Conservation (phyloP, 768 basidiomycete genomes). For the Boletellus emodensis region DNA sequence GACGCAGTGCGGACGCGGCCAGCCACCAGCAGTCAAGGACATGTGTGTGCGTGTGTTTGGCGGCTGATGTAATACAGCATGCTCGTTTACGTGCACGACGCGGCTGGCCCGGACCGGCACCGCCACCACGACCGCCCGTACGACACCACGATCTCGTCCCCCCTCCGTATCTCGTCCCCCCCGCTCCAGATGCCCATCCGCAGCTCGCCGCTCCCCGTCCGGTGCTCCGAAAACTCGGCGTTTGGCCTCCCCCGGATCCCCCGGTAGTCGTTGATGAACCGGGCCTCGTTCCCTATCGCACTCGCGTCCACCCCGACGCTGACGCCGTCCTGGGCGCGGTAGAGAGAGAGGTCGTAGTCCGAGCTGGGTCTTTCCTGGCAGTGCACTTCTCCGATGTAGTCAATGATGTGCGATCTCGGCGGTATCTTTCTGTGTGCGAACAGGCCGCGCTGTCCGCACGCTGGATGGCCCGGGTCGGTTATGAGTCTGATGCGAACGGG, state of each 20-base stretch:
- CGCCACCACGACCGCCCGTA: conserved; percentile 89
- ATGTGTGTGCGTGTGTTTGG: conserved; percentile 18
- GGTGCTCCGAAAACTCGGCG: conserved; percentile 60
- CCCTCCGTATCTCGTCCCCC: conserved; percentile 57
- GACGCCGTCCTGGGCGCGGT: conserved; percentile 47
- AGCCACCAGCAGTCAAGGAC: neutral
- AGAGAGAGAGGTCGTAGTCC: conserved; percentile 88
- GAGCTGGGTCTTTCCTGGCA: conserved; percentile 65
- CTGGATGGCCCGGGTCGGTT: conserved; percentile 60
- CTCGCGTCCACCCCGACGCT: conserved; percentile 78
- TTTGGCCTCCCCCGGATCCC: conserved; percentile 70
- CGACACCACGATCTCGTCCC: conserved; percentile 81
- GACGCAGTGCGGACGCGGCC: neutral
- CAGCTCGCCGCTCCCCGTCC: conserved; percentile 54
- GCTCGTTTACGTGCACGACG: neutral
- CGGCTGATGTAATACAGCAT: conserved; percentile 32
- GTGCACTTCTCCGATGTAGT: conserved; percentile 85
- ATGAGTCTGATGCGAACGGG: conserved; percentile 58
- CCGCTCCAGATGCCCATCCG: conserved; percentile 76
- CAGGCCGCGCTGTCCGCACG: conserved; percentile 72
- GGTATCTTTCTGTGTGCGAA: conserved; percentile 74
- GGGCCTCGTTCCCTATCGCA: conserved; percentile 75
- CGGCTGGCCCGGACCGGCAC: conserved; percentile 15
- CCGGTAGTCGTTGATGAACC: conserved; percentile 90
- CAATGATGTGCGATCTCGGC: conserved; percentile 62